phyloP scores from a whole-genome alignment of 352 stramenopile species.

The Lagenidium giganteum region DNA sequence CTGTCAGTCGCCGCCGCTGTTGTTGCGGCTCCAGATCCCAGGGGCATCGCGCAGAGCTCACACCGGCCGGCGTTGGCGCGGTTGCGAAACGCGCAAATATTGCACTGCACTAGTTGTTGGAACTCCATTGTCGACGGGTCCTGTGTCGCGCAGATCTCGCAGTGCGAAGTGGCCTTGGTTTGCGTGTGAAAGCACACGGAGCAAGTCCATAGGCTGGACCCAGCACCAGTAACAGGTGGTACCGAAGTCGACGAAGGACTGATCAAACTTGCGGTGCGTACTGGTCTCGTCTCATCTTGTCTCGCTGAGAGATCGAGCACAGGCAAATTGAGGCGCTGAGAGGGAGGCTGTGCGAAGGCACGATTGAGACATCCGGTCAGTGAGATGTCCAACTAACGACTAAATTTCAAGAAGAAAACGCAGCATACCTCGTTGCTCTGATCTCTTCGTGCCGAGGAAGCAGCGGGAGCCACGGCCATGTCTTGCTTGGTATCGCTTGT shows the following conservation, averaged over 20 bases:
- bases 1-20: background rate
- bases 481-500: too few relatives aligned
- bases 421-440: too few relatives aligned
- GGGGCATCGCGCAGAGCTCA: constrained; percentile 47
- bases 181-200: constrained; percentile 71
- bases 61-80: constrained; percentile 31
- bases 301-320: too few relatives aligned
- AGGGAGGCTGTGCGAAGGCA: too few relatives aligned
- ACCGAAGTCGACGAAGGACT: background rate
- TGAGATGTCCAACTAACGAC: too few relatives aligned
- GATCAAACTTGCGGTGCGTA: background rate
- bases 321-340: too few relatives aligned
- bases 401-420: too few relatives aligned
- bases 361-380: too few relatives aligned
- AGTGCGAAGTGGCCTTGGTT: constrained; percentile 31
- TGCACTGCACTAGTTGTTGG: constrained; percentile 49
- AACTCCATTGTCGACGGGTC: constrained; percentile 53
- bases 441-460: too few relatives aligned
- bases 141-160: constrained; percentile 72
- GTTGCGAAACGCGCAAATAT: constrained; percentile 65
- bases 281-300: too few relatives aligned
- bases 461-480: too few relatives aligned
- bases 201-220: constrained; percentile 71
- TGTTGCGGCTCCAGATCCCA: too few relatives aligned
- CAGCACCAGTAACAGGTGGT: background rate